phyloP scores from a whole-genome alignment of 352 stramenopile species.

The Phytophthora citricola region DNA sequence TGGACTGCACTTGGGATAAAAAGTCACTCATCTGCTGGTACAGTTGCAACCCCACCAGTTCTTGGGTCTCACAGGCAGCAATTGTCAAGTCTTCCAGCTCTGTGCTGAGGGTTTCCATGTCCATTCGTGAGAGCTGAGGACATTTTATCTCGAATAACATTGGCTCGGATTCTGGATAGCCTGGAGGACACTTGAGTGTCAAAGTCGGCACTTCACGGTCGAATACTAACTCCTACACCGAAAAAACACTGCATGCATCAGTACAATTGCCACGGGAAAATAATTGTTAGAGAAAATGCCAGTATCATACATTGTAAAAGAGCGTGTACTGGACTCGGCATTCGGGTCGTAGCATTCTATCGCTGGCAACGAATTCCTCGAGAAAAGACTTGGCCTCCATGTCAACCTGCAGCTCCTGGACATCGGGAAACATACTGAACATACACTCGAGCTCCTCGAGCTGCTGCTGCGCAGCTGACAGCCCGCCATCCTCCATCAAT shows the following conservation, averaged over 20 bases:
- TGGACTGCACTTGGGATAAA: constrained; percentile 38
- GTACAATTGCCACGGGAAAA: background rate
- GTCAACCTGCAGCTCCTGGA: constrained; percentile 53
- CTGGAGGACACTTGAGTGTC: constrained; percentile 48
- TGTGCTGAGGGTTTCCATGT: constrained; percentile 49
- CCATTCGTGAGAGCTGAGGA: constrained; percentile 45
- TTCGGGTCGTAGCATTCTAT: constrained; percentile 3
- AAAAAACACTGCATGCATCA: constrained; percentile 4
- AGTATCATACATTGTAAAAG: constrained; percentile 42
- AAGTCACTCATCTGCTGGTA: constrained; percentile 71
- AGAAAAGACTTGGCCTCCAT: constrained; percentile 33
- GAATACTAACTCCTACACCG: constrained; percentile 29
- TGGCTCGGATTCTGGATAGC: constrained; percentile 44
- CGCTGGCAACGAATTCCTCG: constrained; percentile 18
- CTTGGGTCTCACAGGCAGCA: constrained; percentile 30
- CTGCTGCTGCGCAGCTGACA: constrained; percentile 42
- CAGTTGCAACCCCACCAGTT: constrained; percentile 63
- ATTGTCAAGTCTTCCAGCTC: constrained; percentile 43
- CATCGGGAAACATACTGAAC: constrained; percentile 70
- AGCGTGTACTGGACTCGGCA: constrained; percentile 54
- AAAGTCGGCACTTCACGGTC: constrained; percentile 48
- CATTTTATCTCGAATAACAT: constrained; percentile 60
- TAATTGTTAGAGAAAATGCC: background rate
- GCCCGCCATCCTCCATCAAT: constrained; percentile 1
- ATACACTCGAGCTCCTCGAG: constrained; percentile 82